Evolutionary conservation across 2,329 filamentous ascomycete species (phyloP).

Genomic region (Aspergillus sergii): DNA sequence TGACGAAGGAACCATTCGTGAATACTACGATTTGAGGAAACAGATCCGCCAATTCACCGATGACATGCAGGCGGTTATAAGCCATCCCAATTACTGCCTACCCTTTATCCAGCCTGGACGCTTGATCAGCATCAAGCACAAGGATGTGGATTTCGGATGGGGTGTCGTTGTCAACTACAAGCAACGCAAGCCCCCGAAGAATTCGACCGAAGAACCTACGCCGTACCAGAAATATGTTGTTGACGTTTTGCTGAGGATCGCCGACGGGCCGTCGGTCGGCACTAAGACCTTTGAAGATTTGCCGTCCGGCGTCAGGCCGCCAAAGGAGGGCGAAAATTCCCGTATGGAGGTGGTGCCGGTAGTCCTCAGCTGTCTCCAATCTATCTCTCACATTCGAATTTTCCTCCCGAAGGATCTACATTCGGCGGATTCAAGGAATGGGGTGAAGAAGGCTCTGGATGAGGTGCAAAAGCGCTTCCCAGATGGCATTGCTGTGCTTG

Average conservation of each 20-base stretch:
- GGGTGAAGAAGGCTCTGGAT: conserved; percentile 66
- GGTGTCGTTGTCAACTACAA: conserved; percentile 80
- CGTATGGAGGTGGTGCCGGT: conserved; percentile 85
- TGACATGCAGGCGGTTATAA: conserved; percentile 90
- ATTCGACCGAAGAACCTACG: conserved; percentile 65
- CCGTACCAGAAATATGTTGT: conserved; percentile 80
- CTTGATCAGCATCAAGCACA: conserved; percentile 80
- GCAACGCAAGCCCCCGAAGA: conserved; percentile 66
- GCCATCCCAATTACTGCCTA: conserved; percentile 83
- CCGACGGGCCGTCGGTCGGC: conserved; percentile 54
- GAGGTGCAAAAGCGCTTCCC: conserved; percentile 88
- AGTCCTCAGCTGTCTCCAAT: conserved; percentile 80
- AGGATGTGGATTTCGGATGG: conserved; percentile 87
- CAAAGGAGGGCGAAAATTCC: conserved; percentile 63
- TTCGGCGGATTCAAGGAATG: conserved; percentile 67
- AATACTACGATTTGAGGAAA: conserved; percentile 89
- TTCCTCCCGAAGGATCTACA: conserved; percentile 79
- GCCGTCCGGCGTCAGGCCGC: conserved; percentile 63
- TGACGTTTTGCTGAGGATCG: conserved; percentile 74
- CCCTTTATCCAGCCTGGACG: conserved; percentile 87
- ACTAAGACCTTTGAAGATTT: conserved; percentile 66
- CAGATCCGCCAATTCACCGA: conserved; percentile 81
- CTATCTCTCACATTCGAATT: conserved; percentile 80
- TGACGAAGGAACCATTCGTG: conserved; percentile 85
- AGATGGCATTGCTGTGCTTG: conserved; percentile 84